Conservation (phyloP, 768 basidiomycete species). For the Leccinellum albellum region DNA sequence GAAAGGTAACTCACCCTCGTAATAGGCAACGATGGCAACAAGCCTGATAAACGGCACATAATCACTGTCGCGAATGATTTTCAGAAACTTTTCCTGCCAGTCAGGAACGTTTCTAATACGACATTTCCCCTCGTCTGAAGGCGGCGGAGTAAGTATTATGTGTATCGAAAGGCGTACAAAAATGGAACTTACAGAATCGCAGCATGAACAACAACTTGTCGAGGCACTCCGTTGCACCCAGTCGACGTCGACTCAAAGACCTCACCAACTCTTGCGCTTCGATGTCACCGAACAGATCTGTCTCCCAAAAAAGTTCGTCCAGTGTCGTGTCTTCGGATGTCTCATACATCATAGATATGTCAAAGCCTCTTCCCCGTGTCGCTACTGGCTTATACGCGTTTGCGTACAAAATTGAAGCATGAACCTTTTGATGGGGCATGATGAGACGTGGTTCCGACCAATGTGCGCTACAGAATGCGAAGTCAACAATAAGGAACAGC, state of each 20-base stretch:
- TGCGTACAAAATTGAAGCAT: background rate
- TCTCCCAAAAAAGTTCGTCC: conserved; percentile 9
- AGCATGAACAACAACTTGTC: conserved; percentile 15
- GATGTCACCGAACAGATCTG: conserved; percentile 6
- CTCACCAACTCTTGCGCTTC: conserved; percentile 2
- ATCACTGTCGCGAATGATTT: conserved; percentile 3
- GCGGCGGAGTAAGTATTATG: background rate
- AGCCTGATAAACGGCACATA: conserved; percentile 17
- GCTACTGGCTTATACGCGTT: background rate
- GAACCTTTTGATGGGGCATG: background rate
- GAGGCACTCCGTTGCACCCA: conserved; percentile 8
- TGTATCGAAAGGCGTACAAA: background rate
- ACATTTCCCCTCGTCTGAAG: conserved; percentile 17
- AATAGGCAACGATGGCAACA: conserved; percentile 21
- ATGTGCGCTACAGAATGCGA: conserved; percentile 1
- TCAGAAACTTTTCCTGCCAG: conserved; percentile 11
- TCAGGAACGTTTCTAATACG: conserved; percentile 11
- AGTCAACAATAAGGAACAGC: background rate
- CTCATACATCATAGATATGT: background rate
- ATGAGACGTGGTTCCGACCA: conserved; percentile 11
- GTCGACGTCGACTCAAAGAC: conserved; percentile 1
- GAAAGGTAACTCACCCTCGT: conserved; percentile 14
- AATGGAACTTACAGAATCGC: background rate
- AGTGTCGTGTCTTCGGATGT: background rate
- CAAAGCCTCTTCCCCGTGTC: background rate